phyloP scores from a whole-genome alignment of 345 rosid genomes.

The Trapa bicornis region DNA sequence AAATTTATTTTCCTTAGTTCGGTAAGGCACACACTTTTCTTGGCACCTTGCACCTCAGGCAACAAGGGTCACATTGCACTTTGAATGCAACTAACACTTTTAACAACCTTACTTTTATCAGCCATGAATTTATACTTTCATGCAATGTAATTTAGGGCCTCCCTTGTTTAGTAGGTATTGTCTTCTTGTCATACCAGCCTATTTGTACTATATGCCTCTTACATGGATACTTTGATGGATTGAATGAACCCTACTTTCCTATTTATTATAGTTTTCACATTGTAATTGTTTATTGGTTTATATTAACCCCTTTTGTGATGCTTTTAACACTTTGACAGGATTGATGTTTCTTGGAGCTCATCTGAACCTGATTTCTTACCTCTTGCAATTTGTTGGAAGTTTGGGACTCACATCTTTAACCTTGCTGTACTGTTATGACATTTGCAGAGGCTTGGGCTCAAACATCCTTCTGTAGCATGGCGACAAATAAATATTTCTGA shows the following conservation, averaged over 20 bases:
- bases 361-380: slow-evolving; percentile 90
- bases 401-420: slow-evolving; percentile 99
- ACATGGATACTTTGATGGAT: no score
- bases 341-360: slow-evolving; percentile 90
- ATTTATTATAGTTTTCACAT: neutral
- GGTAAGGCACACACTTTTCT: no score
- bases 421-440: slow-evolving; percentile 96
- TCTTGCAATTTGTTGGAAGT: slow-evolving; percentile 95
- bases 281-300: slow-evolving; percentile 13
- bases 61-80: no score
- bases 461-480: slow-evolving; percentile 19
- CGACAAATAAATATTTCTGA: neutral
- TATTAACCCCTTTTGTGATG: slow-evolving; percentile 40
- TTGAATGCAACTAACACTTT: no score
- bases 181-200: no score
- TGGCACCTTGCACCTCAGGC: no score
- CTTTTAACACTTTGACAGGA: slow-evolving; percentile 60
- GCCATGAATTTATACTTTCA: no score
- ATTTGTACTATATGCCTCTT: no score
- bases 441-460: slow-evolving; percentile 77
- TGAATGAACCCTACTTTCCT: neutral
- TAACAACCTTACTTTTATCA: no score
- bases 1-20: no score
- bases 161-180: no score
- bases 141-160: no score